Conservation (phyloP, 768 basidiomycete genomes). For the Phlegmacium glaucopus region DNA sequence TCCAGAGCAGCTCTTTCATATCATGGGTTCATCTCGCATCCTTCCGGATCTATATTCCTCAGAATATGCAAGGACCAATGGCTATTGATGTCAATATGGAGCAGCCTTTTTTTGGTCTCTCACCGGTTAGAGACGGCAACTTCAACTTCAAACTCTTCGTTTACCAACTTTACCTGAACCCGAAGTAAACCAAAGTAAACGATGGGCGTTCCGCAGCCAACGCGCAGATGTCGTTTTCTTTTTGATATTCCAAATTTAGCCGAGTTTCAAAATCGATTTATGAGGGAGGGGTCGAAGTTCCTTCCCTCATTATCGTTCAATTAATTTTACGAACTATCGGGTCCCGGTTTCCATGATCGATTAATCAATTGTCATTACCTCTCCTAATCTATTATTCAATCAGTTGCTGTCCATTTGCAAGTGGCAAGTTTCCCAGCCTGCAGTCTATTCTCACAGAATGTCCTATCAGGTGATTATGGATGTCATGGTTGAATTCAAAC, state of each 20-base stretch:
- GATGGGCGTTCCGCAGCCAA: not conserved
- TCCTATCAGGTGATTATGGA: no score
- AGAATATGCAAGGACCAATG: not conserved
- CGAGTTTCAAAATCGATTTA: not conserved
- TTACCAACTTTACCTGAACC: not conserved
- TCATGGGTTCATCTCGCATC: constrained; percentile 9
- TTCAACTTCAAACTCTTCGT: no score
- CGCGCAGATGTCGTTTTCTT: no score
- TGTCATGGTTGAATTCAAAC: no score
- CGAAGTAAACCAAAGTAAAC: not conserved
- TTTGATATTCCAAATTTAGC: no score
- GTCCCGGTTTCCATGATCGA: constrained; percentile 10
- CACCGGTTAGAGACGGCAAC: no score
- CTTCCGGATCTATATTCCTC: constrained; percentile 1
- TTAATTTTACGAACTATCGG: constrained; percentile 10
- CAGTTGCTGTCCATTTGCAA: not conserved
- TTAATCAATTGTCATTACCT: no score
- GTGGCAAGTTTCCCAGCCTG: no score
- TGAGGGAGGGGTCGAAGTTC: not conserved
- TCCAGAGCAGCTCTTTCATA: not conserved
- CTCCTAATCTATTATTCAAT: no score
- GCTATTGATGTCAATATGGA: not conserved
- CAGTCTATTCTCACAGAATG: no score
- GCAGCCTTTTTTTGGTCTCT: not conserved
- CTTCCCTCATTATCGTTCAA: not conserved